These are phyloP conservation scores for Stagonosporopsis vannaccii DNA, from an alignment of 2,329 filamentous ascomycete genomes.

Conservation along the genomic window DNA sequence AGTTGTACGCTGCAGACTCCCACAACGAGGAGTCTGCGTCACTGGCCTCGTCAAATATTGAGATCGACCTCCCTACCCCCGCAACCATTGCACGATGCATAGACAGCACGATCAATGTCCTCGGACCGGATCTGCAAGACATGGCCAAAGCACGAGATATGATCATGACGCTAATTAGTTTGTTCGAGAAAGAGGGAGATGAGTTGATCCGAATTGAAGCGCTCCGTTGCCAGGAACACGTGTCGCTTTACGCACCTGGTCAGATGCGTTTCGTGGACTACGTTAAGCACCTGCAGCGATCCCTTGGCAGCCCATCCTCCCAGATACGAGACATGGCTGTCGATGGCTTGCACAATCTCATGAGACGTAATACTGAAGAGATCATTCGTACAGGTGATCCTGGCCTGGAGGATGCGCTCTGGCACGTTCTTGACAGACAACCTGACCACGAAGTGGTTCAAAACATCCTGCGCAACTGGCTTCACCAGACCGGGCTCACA, in stretches of 20 bases:
- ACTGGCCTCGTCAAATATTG: constrained; percentile 85
- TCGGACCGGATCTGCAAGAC: constrained; percentile 94
- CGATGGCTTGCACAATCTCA: constrained; percentile 89
- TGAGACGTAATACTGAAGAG: constrained; percentile 88
- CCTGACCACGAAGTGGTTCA: constrained; percentile 81
- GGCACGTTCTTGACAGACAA: constrained; percentile 82
- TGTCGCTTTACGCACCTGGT: constrained; percentile 89
- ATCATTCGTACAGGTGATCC: constrained; percentile 78
- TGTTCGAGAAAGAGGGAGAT: constrained; percentile 80
- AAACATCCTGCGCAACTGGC: constrained; percentile 90
- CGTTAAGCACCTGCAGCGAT: constrained; percentile 79
- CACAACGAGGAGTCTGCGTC: constrained; percentile 86
- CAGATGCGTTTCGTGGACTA: constrained; percentile 86
- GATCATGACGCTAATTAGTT: constrained; percentile 82
- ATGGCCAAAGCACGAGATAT: constrained; percentile 89
- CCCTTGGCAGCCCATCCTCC: constrained; percentile 73
- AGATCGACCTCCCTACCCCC: constrained; percentile 82
- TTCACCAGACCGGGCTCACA: constrained; percentile 83
- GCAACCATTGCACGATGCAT: constrained; percentile 86
- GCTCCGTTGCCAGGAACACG: constrained; percentile 84
- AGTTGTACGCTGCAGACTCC: constrained; percentile 88
- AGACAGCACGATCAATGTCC: constrained; percentile 94
- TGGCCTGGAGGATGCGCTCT: constrained; percentile 88
- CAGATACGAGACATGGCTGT: constrained; percentile 81
- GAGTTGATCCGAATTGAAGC: constrained; percentile 76